Percentiles rank a stretch among this genome's conserved stretches.
These are phyloP conservation scores for Colletotrichum costaricense DNA, from an alignment of 2,329 filamentous ascomycete species.

Conservation along the genomic window DNA sequence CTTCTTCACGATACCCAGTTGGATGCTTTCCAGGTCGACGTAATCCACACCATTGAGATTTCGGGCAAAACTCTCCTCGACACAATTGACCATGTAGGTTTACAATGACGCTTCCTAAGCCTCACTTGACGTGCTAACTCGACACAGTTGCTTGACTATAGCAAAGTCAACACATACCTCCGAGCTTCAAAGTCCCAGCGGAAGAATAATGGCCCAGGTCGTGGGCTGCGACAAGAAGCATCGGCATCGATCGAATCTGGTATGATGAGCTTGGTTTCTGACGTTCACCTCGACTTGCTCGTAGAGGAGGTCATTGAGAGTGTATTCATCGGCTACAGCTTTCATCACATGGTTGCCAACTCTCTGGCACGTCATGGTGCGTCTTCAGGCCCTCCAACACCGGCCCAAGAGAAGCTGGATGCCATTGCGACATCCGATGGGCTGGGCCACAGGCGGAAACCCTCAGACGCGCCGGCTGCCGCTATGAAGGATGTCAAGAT, in stretches of 20 bases:
- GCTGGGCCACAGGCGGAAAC: neutral
- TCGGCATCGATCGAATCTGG: conserved; percentile 35
- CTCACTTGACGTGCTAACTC: neutral
- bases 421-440: conserved; percentile 34
- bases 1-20: conserved; percentile 59
- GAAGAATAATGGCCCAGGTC: conserved; percentile 36
- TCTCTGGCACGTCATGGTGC: conserved; percentile 46
- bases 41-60: conserved; percentile 59
- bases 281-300: conserved; percentile 48
- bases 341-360: conserved; percentile 45
- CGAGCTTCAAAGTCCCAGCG: conserved; percentile 32
- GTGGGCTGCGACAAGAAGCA: conserved; percentile 16
- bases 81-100: conserved; percentile 57
- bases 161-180: conserved; percentile 58
- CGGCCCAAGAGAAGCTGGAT: conserved; percentile 34
- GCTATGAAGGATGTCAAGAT: conserved; percentile 46
- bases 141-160: conserved; percentile 55
- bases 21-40: conserved; percentile 53
- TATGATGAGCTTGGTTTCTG: conserved; percentile 43
- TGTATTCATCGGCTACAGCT: conserved; percentile 51
- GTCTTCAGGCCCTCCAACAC: conserved; percentile 29
- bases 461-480: conserved; percentile 34
- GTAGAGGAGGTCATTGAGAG: conserved; percentile 54
- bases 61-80: conserved; percentile 61
- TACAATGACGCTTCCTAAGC: neutral